phyloP scores from a whole-genome alignment of 306 rosid species.

The Cercis canadensis region DNA sequence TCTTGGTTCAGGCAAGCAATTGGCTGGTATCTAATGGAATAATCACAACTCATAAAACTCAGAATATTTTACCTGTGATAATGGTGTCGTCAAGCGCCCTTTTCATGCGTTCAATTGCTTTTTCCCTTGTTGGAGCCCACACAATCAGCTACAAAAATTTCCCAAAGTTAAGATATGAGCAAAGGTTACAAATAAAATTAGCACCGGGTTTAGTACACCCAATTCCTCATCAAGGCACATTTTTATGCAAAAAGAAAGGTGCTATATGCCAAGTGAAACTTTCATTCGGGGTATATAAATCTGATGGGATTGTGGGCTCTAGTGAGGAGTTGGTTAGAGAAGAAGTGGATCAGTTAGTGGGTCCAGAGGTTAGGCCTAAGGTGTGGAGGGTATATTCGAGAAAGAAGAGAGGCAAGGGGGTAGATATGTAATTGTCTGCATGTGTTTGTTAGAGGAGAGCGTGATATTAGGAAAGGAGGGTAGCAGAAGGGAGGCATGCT shows the following conservation, averaged over 20 bases:
- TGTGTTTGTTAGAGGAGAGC: too few species aligned
- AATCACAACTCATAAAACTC: constrained; percentile 24
- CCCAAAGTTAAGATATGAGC: constrained; percentile 26
- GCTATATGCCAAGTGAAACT: neutral
- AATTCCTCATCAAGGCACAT: constrained; percentile 32
- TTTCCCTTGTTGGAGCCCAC: constrained; percentile 99
- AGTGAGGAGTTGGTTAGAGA: too few species aligned
- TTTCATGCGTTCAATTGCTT: constrained; percentile 97
- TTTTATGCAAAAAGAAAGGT: neutral
- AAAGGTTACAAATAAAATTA: constrained; percentile 32
- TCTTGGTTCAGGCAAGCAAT: constrained; percentile 31
- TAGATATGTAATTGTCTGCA: too few species aligned
- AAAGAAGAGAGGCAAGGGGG: too few species aligned
- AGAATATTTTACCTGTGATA: constrained; percentile 69
- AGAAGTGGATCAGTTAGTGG: too few species aligned
- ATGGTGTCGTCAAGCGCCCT: constrained; percentile 95
- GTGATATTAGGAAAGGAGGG: too few species aligned
- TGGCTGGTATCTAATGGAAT: constrained; percentile 19
- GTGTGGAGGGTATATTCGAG: too few species aligned
- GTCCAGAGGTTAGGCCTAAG: too few species aligned
- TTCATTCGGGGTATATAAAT: constrained; percentile 1
- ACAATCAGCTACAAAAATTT: constrained; percentile 77
- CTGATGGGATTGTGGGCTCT: too few species aligned
- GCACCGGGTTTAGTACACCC: constrained; percentile 21
- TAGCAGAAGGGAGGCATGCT: too few species aligned